A percentile compares a stretch with the other conserved stretches of the same genome.
Conservation (phyloP, 2,329 filamentous ascomycete genomes). For the Gremmenia infestans region DNA sequence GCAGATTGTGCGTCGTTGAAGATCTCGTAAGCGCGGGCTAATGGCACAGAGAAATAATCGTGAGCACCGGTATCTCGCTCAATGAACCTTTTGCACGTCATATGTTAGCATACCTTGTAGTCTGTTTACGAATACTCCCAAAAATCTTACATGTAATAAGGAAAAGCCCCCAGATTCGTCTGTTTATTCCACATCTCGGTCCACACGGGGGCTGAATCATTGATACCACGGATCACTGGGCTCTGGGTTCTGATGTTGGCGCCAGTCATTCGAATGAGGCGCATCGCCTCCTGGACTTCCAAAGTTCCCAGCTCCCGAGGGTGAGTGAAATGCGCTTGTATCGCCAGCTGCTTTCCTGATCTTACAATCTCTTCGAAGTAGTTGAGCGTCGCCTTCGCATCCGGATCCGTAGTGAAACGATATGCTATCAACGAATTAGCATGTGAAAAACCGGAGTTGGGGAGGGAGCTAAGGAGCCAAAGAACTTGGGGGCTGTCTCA, state of each 20-base stretch:
- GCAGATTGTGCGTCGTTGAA: background rate
- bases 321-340: constrained; percentile 10
- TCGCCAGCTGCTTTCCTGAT: background rate
- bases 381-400: background rate
- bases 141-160: constrained; percentile 9
- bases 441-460: no score
- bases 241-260: constrained; percentile 4
- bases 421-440: background rate
- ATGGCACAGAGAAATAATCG: constrained; percentile 5
- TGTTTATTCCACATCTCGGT: constrained; percentile 8
- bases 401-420: constrained; percentile 1
- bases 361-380: constrained; percentile 1
- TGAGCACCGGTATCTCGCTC: constrained; percentile 10
- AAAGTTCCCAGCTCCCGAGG: constrained; percentile 2
- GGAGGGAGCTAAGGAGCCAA: no score
- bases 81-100: constrained; percentile 1
- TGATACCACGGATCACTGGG: constrained; percentile 4
- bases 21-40: constrained; percentile 1
- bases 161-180: background rate
- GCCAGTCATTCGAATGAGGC: constrained; percentile 1
- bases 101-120: background rate
- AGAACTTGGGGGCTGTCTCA: no score
- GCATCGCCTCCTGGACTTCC: constrained; percentile 5
- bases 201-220: constrained; percentile 4
- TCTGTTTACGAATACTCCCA: background rate